Evolutionary conservation across 2,329 filamentous ascomycete genomes (phyloP), one percentile per base, ranked within the genome.

Genomic region (Diplodia sapinea): DNA sequence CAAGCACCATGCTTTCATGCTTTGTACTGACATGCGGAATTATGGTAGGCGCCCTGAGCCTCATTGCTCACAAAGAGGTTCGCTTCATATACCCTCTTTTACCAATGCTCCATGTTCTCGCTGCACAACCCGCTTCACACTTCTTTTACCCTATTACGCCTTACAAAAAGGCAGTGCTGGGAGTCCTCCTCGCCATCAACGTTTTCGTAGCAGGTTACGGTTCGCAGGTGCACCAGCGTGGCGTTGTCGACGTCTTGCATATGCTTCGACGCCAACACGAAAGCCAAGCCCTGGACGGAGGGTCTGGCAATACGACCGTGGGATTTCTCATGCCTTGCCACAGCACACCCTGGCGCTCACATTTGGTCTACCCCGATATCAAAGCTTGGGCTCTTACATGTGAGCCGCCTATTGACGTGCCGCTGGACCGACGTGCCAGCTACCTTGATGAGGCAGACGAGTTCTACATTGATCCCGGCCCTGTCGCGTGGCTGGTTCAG

Each of bases 271-370:
- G 82, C 50, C 86, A 92, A 73, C 93, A 93, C 76, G 29, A 38
- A n/a, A 69, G 73, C 29, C 71, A 73, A 62, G 50, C 70, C 12
- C n/a, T 63, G n/a, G n/a, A 26, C 55, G 67, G 23, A 49, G 66
- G 54, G 20, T 38, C 36, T 38, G 36, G 36, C 36, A 38, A 38
- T 38, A 77, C 73, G 68, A 68, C 62, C 50, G 82, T 89, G 40
- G 90, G 91, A 23, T 97, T 98, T 80, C 85, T 99, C 29, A 96
- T 94, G 86, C 95, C 95, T 11, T 99, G 95, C 80, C 95, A 99
- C 82, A 92, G 91, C 71, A 98, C 94, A 0, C 94, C 95, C 2
- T 98, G 95, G 94, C 91, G 94, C 73, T 93, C 91, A 17, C 91
- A 96, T 74, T 85, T 98, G 49, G 84, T 96, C 69, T 87, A 95